phyloP scores from a whole-genome alignment of 2,329 filamentous ascomycete genomes.

The Scedosporium boydii region DNA sequence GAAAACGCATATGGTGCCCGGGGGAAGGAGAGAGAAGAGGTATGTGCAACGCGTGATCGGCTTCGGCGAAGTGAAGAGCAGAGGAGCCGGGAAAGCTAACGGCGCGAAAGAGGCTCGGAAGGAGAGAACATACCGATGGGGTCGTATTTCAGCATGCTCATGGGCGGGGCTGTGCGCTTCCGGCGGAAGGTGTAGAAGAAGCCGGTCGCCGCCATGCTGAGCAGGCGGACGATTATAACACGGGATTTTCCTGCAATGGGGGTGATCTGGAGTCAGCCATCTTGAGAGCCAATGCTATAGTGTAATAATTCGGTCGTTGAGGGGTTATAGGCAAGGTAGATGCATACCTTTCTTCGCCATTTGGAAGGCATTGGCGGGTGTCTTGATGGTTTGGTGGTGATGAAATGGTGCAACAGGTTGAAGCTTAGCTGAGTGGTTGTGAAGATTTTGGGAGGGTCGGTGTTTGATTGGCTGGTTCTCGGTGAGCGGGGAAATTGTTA shows the following conservation, averaged over 20 bases:
- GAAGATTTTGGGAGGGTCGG: neutral
- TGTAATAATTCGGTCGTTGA: neutral
- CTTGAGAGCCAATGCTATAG: too few relatives aligned
- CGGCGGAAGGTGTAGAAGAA: conserved; percentile 90
- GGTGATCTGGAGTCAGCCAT: neutral
- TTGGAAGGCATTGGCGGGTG: conserved; percentile 4
- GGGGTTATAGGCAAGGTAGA: neutral
- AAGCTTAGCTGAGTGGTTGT: neutral
- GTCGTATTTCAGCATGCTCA: conserved; percentile 99
- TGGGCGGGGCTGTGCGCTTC: conserved; percentile 68
- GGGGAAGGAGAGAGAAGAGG: neutral
- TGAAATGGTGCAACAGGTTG: neutral
- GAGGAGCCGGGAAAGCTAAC: conserved; percentile 2
- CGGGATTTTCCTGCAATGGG: conserved; percentile 69
- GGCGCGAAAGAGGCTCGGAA: neutral
- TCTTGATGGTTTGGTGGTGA: neutral
- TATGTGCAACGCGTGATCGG: too few relatives aligned
- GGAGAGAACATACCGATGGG: conserved; percentile 62
- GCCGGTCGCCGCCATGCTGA: conserved; percentile 98
- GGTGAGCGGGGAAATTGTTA: neutral
- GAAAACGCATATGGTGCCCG: neutral
- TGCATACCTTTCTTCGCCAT: conserved; percentile 28
- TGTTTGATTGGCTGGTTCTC: neutral
- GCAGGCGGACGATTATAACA: conserved; percentile 82
- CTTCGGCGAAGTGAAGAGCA: neutral